Conservation (phyloP, 306 rosid genomes). For the Vachellia collinsii region DNA sequence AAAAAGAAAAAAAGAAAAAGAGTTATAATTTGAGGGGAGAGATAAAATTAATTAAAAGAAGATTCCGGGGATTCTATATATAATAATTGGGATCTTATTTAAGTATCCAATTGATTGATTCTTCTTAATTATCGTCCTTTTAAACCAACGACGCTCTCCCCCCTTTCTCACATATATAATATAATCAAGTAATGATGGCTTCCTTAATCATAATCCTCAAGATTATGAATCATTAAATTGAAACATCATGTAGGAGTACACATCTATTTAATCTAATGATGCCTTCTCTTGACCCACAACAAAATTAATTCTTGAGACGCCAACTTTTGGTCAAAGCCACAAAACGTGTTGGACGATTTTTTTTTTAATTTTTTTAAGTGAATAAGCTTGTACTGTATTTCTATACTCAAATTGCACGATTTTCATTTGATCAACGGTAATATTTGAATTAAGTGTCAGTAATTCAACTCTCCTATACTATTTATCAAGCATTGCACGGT, state of each 20-base stretch:
- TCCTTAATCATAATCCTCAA: not conserved
- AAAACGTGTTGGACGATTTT: constrained; percentile 33
- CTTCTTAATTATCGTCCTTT: too few species aligned
- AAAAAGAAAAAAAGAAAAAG: too few species aligned
- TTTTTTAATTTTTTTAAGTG: not conserved
- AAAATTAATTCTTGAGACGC: not conserved
- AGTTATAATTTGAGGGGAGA: too few species aligned
- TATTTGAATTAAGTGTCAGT: too few species aligned
- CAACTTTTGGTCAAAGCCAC: constrained; percentile 31
- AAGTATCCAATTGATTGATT: constrained; percentile 15
- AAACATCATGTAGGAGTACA: too few species aligned
- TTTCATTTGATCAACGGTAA: not conserved
- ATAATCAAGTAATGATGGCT: constrained; percentile 31
- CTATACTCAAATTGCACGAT: not conserved
- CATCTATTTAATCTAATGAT: not conserved
- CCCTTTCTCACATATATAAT: not conserved
- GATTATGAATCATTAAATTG: too few species aligned
- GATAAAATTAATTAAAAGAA: too few species aligned
- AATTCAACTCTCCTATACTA: too few species aligned
- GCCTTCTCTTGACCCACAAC: not conserved
- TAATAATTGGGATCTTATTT: constrained; percentile 33
- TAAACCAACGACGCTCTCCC: not conserved
- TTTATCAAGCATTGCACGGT: too few species aligned
- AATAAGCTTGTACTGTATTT: not conserved
- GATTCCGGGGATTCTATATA: too few species aligned